Evolutionary conservation across 176 grass and related monocot genomes (phyloP), one percentile per base, ranked within the genome.

Genomic region (Bolboschoenus planiculmis): DNA sequence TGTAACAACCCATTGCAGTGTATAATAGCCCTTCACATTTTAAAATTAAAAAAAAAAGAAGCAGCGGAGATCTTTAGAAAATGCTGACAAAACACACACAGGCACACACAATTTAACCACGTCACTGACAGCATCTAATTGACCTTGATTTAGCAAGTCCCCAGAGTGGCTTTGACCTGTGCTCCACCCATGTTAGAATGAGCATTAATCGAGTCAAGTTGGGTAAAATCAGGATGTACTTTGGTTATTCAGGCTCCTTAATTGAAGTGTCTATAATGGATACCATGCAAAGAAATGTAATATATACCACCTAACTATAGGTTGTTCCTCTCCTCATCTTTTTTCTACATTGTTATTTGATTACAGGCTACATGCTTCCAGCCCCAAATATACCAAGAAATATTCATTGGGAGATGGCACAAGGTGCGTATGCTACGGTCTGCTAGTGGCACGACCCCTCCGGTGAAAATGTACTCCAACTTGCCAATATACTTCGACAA

Each of bases 391-490:
- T 73, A 91, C 76, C 96, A 99, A 84, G 88, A 99, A 87, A 88
- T 99, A 85, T 95, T 86, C 85, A 78, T 99, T 87, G 96, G 96
- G 59, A 99, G 96, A 85, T 99, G 90, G 90, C 91, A 92, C 68
- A 95, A 90, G 74, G 92, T 99, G 33, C 78, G 42, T 0, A 99
- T 99, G 92, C 85, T 99, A 76, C 91, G 96, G 51, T 99, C 96
- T 88, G 96, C 96, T 77, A 99, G 96, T 81, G 96, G 96, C 40
- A 99, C 92, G 54, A 99, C 96, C 56, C 96, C 96, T 78, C 90
- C 91, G 63, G 91, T 99, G 80, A 99, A 99, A 93, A 88, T 99
- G 91, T 99, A 99, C 88, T 95, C 91, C 46, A 90, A 93, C 90
- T 88, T 99, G 66, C 96, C 96, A 80, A 88, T 99, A 78, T 90